These are phyloP conservation scores for Polymyxa betae DNA, from an alignment of 208 protist genomes.

Conservation along the genomic window DNA sequence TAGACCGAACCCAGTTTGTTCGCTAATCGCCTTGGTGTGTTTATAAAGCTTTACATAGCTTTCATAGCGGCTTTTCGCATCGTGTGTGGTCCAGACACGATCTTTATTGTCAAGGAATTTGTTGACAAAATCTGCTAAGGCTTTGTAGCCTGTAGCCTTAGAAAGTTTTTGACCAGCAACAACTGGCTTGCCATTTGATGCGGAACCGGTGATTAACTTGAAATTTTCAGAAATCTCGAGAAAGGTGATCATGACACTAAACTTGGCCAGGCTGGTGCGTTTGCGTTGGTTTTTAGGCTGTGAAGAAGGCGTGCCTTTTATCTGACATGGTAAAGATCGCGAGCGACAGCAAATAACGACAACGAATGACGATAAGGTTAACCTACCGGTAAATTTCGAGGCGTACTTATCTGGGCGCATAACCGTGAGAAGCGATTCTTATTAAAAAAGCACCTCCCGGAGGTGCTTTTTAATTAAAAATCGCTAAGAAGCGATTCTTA, in stretches of 20 bases:
- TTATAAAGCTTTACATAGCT: background rate
- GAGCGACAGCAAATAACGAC: no score
- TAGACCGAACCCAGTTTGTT: background rate
- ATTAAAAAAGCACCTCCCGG: no score
- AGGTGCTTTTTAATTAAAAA: no score
- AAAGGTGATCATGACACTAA: background rate
- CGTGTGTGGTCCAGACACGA: background rate
- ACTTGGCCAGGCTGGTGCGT: background rate
- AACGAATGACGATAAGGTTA: no score
- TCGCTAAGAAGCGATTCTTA: no score
- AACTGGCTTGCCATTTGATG: background rate
- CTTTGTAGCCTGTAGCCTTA: background rate
- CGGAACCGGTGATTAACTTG: background rate
- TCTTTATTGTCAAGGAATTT: background rate
- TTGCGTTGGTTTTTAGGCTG: no score
- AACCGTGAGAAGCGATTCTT: no score
- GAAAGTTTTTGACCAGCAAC: background rate
- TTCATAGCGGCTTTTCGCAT: background rate
- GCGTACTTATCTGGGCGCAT: no score
- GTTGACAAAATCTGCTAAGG: conserved; percentile 13
- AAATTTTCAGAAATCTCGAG: background rate
- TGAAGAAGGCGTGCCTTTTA: no score
- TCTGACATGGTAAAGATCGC: no score
- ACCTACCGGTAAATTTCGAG: no score
- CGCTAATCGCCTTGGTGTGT: background rate